Percentiles rank a stretch among this genome's conserved stretches.
phyloP scores from a whole-genome alignment of 306 rosid species.

The Lotus japonicus region DNA sequence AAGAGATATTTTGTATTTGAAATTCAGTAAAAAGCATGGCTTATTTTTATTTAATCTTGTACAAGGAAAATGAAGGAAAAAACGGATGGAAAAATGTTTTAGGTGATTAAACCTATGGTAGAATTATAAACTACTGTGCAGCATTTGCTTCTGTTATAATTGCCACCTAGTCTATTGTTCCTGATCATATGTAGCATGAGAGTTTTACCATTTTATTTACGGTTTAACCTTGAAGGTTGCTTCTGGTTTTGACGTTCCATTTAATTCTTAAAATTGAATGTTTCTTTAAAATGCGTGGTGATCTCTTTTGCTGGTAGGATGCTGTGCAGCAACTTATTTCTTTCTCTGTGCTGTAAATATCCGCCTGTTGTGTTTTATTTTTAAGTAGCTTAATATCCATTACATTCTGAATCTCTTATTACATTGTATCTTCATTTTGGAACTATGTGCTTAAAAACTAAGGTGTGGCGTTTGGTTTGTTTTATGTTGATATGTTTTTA shows the following conservation, averaged over 20 bases:
- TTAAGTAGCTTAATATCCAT: background rate
- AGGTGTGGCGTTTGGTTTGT: background rate
- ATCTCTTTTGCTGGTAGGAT: background rate
- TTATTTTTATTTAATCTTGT: background rate
- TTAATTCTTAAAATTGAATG: background rate
- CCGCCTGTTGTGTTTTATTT: background rate
- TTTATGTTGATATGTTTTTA: background rate
- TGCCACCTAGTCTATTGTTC: background rate
- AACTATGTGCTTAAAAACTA: background rate
- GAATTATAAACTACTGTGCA: background rate
- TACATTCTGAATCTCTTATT: background rate
- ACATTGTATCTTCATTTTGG: slow-evolving; percentile 4
- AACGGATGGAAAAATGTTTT: background rate
- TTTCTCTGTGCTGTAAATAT: slow-evolving; percentile 2
- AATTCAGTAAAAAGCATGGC: background rate
- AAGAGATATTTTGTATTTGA: background rate
- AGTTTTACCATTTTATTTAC: background rate
- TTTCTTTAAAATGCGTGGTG: background rate
- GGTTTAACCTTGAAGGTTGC: slow-evolving; percentile 5
- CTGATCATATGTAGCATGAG: background rate
- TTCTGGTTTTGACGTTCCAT: background rate
- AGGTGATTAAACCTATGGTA: background rate
- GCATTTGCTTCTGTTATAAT: background rate
- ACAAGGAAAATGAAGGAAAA: background rate
- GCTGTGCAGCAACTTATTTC: slow-evolving; percentile 2